A percentile compares a stretch with the other conserved stretches of the same genome.
phyloP scores from a whole-genome alignment of 345 rosid genomes.

The Eucalyptus pauciflora region DNA sequence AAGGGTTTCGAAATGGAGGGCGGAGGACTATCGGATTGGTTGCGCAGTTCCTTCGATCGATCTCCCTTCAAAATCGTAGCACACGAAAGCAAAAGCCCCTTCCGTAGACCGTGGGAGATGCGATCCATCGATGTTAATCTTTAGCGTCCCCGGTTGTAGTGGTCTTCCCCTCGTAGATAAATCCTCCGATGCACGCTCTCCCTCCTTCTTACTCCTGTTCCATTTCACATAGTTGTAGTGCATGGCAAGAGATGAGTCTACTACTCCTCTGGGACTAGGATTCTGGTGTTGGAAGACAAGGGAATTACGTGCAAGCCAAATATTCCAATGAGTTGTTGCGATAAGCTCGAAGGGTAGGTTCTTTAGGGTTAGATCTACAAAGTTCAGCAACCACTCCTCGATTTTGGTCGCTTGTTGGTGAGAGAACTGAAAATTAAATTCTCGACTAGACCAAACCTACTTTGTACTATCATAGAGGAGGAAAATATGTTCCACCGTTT shows the following conservation, averaged over 20 bases:
- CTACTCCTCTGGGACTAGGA: background rate
- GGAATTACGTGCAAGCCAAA: background rate
- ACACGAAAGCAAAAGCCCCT: background rate
- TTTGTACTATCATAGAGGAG: background rate
- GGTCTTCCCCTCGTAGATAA: background rate
- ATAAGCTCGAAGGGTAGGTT: background rate
- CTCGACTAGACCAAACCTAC: background rate
- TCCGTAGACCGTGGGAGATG: background rate
- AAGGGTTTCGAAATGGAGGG: background rate
- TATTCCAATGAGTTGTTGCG: background rate
- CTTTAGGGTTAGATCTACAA: background rate
- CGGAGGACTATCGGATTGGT: background rate
- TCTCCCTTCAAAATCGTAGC: background rate
- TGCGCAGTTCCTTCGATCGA: background rate
- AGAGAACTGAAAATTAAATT: background rate
- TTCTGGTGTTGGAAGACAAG: background rate
- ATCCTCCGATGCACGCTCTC: background rate
- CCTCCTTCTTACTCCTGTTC: background rate
- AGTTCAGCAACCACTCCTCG: background rate
- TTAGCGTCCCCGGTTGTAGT: fast-evolving
- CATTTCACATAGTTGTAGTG: background rate
- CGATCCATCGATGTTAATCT: background rate
- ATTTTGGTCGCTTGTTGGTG: background rate
- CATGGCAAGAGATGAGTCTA: background rate
- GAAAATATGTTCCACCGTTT: background rate